phyloP scores from a whole-genome alignment of 495 filamentous ascomycete species.

The Lentithecium fluviatile region DNA sequence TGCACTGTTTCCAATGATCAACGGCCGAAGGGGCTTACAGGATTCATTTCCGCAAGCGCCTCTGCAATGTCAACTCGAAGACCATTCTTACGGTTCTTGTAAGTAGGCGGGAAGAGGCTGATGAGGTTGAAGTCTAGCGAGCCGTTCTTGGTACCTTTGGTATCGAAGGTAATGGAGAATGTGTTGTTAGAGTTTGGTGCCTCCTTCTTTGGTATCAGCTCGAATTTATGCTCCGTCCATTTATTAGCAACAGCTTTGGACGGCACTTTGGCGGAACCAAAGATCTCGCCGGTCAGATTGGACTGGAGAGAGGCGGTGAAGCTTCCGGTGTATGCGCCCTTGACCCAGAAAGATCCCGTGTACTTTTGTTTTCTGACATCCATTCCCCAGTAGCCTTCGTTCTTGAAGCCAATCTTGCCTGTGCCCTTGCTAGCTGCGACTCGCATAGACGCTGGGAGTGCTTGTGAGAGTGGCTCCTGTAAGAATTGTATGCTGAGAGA shows the following conservation, averaged over 20 bases:
- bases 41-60: not conserved
- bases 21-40: not conserved
- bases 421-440: conserved; percentile 43
- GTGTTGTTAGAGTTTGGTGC: conserved; percentile 44
- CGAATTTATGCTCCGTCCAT: conserved; percentile 54
- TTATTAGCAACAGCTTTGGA: conserved; percentile 41
- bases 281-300: conserved; percentile 48
- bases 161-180: conserved; percentile 42
- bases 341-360: conserved; percentile 42
- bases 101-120: not conserved
- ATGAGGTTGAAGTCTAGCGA: not conserved
- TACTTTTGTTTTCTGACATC: conserved; percentile 37
- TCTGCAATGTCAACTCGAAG: not conserved
- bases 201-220: conserved; percentile 41
- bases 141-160: conserved; percentile 1
- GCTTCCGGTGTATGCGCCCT: conserved; percentile 38
- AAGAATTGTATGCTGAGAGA: not conserved
- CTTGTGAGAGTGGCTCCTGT: conserved; percentile 35
- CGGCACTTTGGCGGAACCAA: conserved; percentile 45
- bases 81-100: not conserved
- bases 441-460: conserved; percentile 58
- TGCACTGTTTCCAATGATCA: not conserved
- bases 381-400: conserved; percentile 37
- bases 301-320: conserved; percentile 49
- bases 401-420: conserved; percentile 32